phyloP scores from a whole-genome alignment of 228 moss, liverwort and hornwort species.

The Sphagnum fallax region DNA sequence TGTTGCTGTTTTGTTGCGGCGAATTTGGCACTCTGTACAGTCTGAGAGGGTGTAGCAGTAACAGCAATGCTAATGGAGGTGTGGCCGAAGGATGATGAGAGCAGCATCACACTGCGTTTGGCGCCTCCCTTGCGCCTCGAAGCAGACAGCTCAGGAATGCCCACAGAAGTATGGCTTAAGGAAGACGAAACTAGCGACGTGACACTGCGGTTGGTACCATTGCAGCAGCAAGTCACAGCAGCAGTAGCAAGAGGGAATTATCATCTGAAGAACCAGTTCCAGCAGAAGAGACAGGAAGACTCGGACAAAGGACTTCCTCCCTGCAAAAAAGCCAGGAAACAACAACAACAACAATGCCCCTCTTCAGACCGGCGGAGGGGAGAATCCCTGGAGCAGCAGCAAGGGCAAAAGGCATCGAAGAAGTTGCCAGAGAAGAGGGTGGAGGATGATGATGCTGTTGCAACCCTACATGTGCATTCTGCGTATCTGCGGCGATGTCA shows the following conservation, averaged over 20 bases:
- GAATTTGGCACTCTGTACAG: no score
- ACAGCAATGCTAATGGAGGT: slow-evolving; percentile 40
- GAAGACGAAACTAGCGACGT: slow-evolving; percentile 40
- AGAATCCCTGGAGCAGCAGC: slow-evolving; percentile 27
- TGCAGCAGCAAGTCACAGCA: slow-evolving; percentile 7
- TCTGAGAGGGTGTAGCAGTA: no score
- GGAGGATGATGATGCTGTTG: slow-evolving; percentile 6
- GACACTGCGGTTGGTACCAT: slow-evolving; percentile 35
- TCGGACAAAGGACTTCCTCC: slow-evolving; percentile 19
- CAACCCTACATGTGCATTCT: slow-evolving; percentile 44
- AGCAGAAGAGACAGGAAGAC: slow-evolving; percentile 5
- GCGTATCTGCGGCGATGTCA: slow-evolving; percentile 35
- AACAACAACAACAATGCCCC: neutral
- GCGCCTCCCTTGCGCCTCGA: slow-evolving; percentile 40
- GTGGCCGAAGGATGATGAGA: slow-evolving; percentile 58
- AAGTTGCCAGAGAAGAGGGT: slow-evolving; percentile 24
- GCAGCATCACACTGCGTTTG: slow-evolving; percentile 45
- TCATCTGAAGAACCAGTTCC: slow-evolving; percentile 11
- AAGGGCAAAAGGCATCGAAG: slow-evolving; percentile 36
- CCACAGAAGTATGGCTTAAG: slow-evolving; percentile 45
- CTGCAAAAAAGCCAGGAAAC: slow-evolving; percentile 37
- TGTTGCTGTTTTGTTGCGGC: no score
- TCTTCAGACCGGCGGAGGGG: slow-evolving; percentile 1
- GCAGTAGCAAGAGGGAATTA: no score
- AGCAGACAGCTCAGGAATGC: slow-evolving; percentile 35